Base-by-base conservation (phyloP, 192 early-diverging fungal genomes). In the Coemansia sp. region DNA sequence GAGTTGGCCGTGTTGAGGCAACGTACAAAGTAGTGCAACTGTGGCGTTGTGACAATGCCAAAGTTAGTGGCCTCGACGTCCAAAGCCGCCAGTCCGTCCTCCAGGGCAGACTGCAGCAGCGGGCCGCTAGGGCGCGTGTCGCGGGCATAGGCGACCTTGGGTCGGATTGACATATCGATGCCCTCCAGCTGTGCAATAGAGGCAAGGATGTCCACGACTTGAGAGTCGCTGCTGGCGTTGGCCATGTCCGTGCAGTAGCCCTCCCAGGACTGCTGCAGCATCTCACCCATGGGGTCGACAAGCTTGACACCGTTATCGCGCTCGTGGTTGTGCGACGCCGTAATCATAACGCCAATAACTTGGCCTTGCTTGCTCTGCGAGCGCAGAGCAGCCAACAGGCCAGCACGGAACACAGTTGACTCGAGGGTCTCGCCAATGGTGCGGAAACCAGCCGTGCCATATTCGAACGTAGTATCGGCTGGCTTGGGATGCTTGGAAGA, bases 381-480 rank as follows among this genome's bases (percentile, higher is more conserved):
- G 66, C 98, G 90, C 44, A 99, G 88, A 33, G 90, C 91, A 13
- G 95, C 97, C 47, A 99, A 81, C 44, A 98, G 89, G 36, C 94
- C 98, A 34, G 94, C 90, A 55, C 91, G 89, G 88, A 95, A 99
- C 80, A 97, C 88, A 40, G 97, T 94, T 15, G 95, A 95, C 71
- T 93, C 95, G 52, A 99, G 88, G 11, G 94, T 87, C 24, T 93
- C 87, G 38, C 94, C 95, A 66, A 94, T 92, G 58, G 92, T 95
- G 68, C 98, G 92, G 89, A 99, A 97, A 18, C 98, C 98, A 12
- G 98, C 98, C 0, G 98, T 99, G 66, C 98, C 98, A 80, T 99
- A 98, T 20, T 89, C 86, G 74, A 88, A 96, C 60, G 76, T 80
- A 39, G 53, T 76, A 64, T 71, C 68, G 22, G 69, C 73, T 10